phyloP scores from a whole-genome alignment of 495 filamentous ascomycete species.

The Hyaloscypha bicolor region DNA sequence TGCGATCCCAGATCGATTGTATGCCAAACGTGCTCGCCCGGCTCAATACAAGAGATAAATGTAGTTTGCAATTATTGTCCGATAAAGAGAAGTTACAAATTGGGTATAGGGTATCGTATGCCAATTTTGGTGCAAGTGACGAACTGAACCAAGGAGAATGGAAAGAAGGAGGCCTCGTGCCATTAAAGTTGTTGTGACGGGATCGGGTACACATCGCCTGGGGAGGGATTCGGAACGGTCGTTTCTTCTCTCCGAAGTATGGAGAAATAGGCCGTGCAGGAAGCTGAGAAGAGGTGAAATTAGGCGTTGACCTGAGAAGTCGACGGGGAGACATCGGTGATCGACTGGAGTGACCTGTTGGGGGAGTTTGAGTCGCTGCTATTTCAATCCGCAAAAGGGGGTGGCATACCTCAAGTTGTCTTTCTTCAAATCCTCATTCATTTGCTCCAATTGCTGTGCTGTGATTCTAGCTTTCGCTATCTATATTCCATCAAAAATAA shows the following conservation, averaged over 20 bases:
- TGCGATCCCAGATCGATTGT: constrained; percentile 10
- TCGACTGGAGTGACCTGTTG: constrained; percentile 29
- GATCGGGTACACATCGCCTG: neutral
- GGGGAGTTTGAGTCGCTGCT: neutral
- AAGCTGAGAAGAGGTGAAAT: neutral
- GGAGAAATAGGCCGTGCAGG: neutral
- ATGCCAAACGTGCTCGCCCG: neutral
- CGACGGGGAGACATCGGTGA: constrained; percentile 17
- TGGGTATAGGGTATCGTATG: constrained; percentile 22
- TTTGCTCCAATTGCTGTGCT: constrained; percentile 45
- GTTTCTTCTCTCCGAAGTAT: neutral
- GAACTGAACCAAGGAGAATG: constrained; percentile 13
- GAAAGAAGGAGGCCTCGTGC: constrained; percentile 11
- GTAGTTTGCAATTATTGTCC: neutral
- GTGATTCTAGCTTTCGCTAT: constrained; percentile 50
- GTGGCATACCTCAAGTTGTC: constrained; percentile 42
- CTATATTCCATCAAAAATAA: constrained; percentile 36
- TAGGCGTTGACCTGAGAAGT: neutral
- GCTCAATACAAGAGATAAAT: neutral
- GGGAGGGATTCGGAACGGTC: neutral
- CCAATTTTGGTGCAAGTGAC: constrained; percentile 20
- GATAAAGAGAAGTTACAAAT: constrained; percentile 3
- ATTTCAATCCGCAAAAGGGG: neutral
- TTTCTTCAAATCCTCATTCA: constrained; percentile 50
- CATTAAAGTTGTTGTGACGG: constrained; percentile 12